Percentiles rank a stretch among this genome's conserved stretches.
Conservation (phyloP, 1,139 yeast genomes). For the Taphrina populina region DNA sequence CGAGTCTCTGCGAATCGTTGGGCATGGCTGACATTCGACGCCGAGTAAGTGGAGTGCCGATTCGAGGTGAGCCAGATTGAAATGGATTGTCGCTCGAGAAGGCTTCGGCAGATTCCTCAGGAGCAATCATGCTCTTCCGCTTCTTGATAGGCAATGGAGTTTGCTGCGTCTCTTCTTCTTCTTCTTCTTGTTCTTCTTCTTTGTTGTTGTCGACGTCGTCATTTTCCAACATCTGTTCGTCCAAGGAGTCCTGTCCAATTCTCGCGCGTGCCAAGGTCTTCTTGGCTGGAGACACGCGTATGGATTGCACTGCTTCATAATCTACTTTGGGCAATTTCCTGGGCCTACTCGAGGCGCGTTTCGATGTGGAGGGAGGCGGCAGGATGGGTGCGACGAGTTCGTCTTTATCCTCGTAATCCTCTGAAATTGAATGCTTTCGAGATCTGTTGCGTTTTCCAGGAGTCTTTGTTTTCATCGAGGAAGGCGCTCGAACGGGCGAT, state of each 20-base stretch:
- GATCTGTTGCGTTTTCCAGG: constrained; percentile 15
- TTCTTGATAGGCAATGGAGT: constrained; percentile 27
- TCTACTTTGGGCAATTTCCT: constrained; percentile 21
- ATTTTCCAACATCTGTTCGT: constrained; percentile 13
- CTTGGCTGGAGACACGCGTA: constrained; percentile 4
- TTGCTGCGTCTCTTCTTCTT: not conserved
- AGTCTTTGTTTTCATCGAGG: constrained; percentile 10
- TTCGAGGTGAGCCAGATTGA: constrained; percentile 29
- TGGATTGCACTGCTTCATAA: constrained; percentile 9
- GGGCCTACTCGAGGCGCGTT: constrained; percentile 18
- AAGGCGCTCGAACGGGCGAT: not conserved
- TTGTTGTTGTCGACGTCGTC: too few relatives aligned
- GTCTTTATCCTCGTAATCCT: not conserved
- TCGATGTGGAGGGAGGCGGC: constrained; percentile 17
- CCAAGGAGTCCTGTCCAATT: not conserved
- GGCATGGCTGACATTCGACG: constrained; percentile 22
- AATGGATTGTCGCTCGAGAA: constrained; percentile 32
- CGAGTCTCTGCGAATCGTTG: constrained; percentile 13
- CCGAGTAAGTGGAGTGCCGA: not conserved
- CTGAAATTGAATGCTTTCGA: constrained; percentile 11
- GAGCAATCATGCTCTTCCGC: too few relatives aligned
- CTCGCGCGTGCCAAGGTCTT: not conserved
- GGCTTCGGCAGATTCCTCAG: constrained; percentile 7
- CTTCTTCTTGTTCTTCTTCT: too few relatives aligned
- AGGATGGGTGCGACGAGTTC: not conserved